phyloP scores from a whole-genome alignment of 306 rosid species.

The Carpinus fangiana region DNA sequence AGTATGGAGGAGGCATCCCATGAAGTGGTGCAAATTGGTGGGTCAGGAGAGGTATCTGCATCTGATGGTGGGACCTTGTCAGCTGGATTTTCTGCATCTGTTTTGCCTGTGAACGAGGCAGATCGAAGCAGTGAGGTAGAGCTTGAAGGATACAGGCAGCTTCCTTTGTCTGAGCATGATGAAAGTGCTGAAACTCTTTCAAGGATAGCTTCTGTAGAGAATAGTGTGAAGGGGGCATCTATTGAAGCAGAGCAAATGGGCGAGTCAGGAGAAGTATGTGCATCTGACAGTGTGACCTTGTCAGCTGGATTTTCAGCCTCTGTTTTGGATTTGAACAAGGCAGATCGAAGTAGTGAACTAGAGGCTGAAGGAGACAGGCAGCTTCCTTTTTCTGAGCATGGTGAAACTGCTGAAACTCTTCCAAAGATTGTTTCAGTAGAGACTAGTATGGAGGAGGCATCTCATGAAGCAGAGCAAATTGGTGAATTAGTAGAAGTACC shows the following conservation, averaged over 20 bases:
- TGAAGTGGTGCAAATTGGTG: conserved; percentile 37
- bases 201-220: conserved; percentile 32
- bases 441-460: conserved; percentile 33
- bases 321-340: conserved; percentile 27
- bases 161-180: conserved; percentile 31
- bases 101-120: conserved; percentile 25
- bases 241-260: conserved; percentile 37
- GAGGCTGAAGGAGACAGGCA: conserved; percentile 43
- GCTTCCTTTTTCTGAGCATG: conserved; percentile 32
- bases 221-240: conserved; percentile 30
- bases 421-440: conserved; percentile 31
- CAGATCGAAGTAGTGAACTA: conserved; percentile 29
- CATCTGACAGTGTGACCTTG: conserved; percentile 34
- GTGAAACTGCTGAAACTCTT: conserved; percentile 37
- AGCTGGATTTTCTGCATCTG: conserved; percentile 38
- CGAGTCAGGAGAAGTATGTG: conserved; percentile 37
- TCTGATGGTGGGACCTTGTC: conserved; percentile 37
- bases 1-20: conserved; percentile 31
- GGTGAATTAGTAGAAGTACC: conserved; percentile 40
- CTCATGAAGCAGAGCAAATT: conserved; percentile 36
- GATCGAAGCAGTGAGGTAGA: conserved; percentile 34
- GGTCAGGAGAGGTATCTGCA: conserved; percentile 39
- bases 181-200: conserved; percentile 38
- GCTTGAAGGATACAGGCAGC: conserved; percentile 43
- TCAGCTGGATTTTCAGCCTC: conserved; percentile 38